These are phyloP conservation scores for Trametes polyzona DNA, from an alignment of 1,284 basidiomycete species.

Conservation along the genomic window DNA sequence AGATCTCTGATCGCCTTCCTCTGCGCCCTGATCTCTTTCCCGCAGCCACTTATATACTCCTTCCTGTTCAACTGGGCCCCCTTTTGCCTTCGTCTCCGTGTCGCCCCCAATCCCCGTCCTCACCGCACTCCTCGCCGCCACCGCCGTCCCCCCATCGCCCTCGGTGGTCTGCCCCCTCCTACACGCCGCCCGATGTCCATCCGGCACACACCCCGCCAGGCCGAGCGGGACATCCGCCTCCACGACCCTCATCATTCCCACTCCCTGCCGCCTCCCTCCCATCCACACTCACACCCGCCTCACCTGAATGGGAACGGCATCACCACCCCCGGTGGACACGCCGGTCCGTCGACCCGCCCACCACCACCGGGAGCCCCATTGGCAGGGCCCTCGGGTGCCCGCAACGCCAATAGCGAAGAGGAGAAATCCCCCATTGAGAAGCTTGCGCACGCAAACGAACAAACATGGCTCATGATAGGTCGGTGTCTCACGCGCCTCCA, in stretches of 20 bases:
- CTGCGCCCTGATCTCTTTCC: constrained; percentile 43
- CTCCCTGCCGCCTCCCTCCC: constrained; percentile 42
- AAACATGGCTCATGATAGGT: constrained; percentile 94
- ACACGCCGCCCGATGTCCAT: constrained; percentile 55
- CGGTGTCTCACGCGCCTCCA: constrained; percentile 31
- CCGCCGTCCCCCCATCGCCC: constrained; percentile 32
- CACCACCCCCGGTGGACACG: constrained; percentile 42
- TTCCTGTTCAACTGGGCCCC: constrained; percentile 28
- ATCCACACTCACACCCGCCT: constrained; percentile 41
- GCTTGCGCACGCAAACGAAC: constrained; percentile 84
- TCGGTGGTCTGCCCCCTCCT: constrained; percentile 32
- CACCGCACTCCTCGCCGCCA: constrained; percentile 38
- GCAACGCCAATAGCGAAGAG: constrained; percentile 44
- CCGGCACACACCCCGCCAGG: constrained; percentile 62
- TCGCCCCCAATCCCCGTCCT: constrained; percentile 46
- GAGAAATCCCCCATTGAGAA: constrained; percentile 64
- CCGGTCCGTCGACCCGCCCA: constrained; percentile 41
- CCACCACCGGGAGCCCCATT: constrained; percentile 9
- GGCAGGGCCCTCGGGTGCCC: constrained; percentile 5
- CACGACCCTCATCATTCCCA: constrained; percentile 60
- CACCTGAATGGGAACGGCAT: constrained; percentile 58
- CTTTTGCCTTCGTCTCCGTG: constrained; percentile 44
- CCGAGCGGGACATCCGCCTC: constrained; percentile 65
- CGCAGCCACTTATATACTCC: constrained; percentile 42
- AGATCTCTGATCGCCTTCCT: constrained; percentile 42